These are phyloP conservation scores for Oldenlandia corymbosa DNA, from an alignment of 257 asterid species.

Conservation along the genomic window DNA sequence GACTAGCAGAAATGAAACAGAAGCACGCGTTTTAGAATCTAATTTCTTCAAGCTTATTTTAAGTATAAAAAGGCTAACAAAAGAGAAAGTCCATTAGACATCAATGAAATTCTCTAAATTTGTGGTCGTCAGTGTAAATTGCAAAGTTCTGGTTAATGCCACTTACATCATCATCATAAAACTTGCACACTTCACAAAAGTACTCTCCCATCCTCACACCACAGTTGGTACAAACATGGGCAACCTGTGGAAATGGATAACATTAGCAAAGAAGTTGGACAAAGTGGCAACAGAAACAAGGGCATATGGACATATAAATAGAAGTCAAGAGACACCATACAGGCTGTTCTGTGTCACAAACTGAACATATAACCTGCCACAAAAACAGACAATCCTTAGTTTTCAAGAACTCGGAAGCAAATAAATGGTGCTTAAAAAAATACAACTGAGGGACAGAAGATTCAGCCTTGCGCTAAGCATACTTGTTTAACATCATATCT, in stretches of 20 bases:
- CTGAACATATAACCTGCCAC: slow-evolving; percentile 88
- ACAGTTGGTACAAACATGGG: slow-evolving; percentile 72
- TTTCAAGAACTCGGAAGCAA: not conserved
- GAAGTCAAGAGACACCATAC: slow-evolving; percentile 38
- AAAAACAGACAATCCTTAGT: not conserved
- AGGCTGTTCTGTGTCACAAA: slow-evolving; percentile 95
- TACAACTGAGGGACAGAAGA: slow-evolving; percentile 5
- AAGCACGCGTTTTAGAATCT: not conserved
- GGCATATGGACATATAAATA: not conserved
- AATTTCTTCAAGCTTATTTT: not conserved
- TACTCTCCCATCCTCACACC: slow-evolving; percentile 98
- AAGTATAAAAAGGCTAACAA: not conserved
- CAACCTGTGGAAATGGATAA: slow-evolving; percentile 48
- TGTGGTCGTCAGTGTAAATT: not conserved
- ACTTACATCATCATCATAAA: slow-evolving; percentile 89
- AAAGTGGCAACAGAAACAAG: not conserved
- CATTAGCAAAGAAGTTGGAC: not conserved
- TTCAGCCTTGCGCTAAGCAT: slow-evolving; percentile 29
- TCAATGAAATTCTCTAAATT: not conserved
- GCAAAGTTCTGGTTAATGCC: not conserved
- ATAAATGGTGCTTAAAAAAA: slow-evolving; percentile 3
- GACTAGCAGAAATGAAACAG: not conserved
- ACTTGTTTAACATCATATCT: slow-evolving; percentile 82
- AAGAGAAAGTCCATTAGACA: not conserved
- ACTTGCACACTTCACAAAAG: slow-evolving; percentile 78